A percentile compares a stretch with the other conserved stretches of the same genome.
Conservation (phyloP, 176 grass and related monocot genomes). For the Oryza meridionalis region DNA sequence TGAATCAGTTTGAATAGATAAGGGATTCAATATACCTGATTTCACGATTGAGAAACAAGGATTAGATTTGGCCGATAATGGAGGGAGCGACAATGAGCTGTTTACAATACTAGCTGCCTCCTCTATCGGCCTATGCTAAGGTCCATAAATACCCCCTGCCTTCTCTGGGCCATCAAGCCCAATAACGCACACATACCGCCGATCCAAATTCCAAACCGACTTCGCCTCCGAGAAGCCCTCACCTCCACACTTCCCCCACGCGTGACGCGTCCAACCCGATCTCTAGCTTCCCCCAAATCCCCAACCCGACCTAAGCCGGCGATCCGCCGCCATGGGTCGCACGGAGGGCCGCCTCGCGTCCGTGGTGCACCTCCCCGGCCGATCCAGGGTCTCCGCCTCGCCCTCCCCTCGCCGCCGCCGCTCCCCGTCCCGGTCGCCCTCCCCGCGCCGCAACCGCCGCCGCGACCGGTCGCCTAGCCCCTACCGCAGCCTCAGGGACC, state of each 20-base stretch:
- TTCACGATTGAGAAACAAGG: too few species aligned
- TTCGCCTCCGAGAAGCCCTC: constrained; percentile 22
- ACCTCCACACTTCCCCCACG: background rate
- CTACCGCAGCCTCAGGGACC: constrained; percentile 34
- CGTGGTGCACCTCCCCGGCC: constrained; percentile 53
- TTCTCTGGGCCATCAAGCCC: background rate
- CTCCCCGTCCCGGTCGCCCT: constrained; percentile 37
- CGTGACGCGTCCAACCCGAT: constrained; percentile 15
- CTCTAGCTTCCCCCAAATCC: background rate
- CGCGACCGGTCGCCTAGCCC: constrained; percentile 41
- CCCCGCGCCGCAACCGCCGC: constrained; percentile 39
- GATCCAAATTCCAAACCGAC: constrained; percentile 21
- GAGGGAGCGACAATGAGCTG: too few species aligned
- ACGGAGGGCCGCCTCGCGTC: constrained; percentile 62
- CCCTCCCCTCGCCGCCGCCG: constrained; percentile 61
- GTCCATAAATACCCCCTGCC: too few species aligned
- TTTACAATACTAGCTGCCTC: too few species aligned
- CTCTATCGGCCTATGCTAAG: too few species aligned
- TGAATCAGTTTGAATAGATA: too few species aligned
- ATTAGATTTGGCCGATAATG: too few species aligned
- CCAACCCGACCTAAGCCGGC: constrained; percentile 27
- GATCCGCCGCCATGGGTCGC: constrained; percentile 53
- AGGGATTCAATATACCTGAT: too few species aligned
- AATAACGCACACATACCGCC: background rate
- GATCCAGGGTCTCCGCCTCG: constrained; percentile 75